Base-by-base conservation (phyloP, 768 basidiomycete species). In the Suillus decipiens region DNA sequence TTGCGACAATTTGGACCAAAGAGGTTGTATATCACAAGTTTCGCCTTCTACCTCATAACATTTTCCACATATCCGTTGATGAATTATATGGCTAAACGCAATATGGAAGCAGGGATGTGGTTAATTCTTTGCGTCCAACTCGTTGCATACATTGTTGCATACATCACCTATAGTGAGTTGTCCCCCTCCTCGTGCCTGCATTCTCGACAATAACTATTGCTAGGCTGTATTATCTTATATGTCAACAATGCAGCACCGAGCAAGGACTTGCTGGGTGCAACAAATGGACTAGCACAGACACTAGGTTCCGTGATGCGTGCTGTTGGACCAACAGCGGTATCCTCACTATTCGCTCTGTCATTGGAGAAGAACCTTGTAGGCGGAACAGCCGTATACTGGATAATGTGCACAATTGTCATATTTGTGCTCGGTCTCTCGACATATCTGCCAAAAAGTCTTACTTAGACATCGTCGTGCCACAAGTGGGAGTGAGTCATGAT, bases 331-430 rank as follows among this genome's bases (percentile, higher is more conserved):
- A 64, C 64, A 3, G 39, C 66, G 8, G 64, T 71, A 3, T 62
- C 71, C 1, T 71, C 73, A 24, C 42, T 75, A 7, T 75, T 74
- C 51, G 54, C 74, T 5, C 50, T 68, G 9, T 74, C 74, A 22
- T 56, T 72, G 19, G 64, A 74, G 57, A 64, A 68, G 34, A 64
- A 72, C n/a, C 56, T 75, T 7, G 56, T 69, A 11, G 67, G 68
- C 22, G 74, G 74, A 9, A 70, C 75, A 51, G 70, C 76, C 48
- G 79, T 81, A 2, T 81, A 70, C 59, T 34, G 71, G 34, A 61
- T 74, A 41, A 64, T 76, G 58, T 63, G 57, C 3, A 59, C 33
- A 7, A 36, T 63, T 9, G 39, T 45, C 33, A 22, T 63, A 24
- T 41, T 41, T 10, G 58, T 41, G 19, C 36, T 63, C 8, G 5